Evolutionary conservation across 257 asterid species (phyloP).

Genomic region (Coffea eugenioides): DNA sequence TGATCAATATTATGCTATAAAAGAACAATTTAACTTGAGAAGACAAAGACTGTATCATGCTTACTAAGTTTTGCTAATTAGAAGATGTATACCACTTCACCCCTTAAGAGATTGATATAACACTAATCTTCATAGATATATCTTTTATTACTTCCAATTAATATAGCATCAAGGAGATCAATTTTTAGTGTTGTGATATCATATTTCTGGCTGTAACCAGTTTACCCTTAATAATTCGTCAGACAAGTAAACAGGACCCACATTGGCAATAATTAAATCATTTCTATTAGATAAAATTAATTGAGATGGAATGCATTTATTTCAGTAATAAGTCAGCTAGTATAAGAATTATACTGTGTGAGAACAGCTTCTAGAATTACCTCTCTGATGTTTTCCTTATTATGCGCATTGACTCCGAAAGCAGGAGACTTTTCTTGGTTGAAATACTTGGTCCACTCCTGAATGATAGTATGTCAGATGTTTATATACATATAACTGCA

Average conservation of each 20-base stretch:
- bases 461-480: neutral
- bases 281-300: neutral
- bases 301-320: neutral
- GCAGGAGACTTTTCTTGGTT: constrained; percentile 40
- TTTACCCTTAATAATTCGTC: neutral
- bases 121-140: neutral
- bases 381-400: constrained; percentile 61
- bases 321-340: neutral
- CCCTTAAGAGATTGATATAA: neutral
- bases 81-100: neutral
- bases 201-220: neutral
- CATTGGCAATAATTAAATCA: neutral
- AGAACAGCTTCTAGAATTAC: constrained; percentile 26
- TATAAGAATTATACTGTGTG: neutral
- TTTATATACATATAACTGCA: neutral
- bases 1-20: no score
- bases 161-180: neutral
- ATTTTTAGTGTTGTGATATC: neutral
- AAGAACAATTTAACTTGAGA: no score
- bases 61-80: neutral
- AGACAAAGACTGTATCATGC: neutral
- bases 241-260: neutral
- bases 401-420: constrained; percentile 81
- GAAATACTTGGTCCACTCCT: no score
- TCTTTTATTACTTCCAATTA: neutral